Percentiles rank a stretch among this genome's conserved stretches.
Conservation (phyloP, 768 basidiomycete genomes). For the Suillus lakei region DNA sequence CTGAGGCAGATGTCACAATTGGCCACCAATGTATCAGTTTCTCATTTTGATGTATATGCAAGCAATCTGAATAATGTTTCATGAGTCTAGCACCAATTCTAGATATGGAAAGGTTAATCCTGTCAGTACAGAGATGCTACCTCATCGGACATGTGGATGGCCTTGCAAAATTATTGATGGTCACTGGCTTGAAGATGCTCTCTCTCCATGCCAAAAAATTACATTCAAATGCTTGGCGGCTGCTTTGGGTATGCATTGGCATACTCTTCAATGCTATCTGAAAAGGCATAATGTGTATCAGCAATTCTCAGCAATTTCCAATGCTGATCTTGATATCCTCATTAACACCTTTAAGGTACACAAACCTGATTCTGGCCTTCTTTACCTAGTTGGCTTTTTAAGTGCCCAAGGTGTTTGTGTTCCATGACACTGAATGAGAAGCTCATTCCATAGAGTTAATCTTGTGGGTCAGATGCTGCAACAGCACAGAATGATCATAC, state of each 20-base stretch:
- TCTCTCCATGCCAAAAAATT: constrained; percentile 15
- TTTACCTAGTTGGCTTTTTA: constrained; percentile 14
- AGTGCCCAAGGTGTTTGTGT: constrained; percentile 5
- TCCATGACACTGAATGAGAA: not conserved
- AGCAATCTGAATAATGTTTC: no score
- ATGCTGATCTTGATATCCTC: constrained; percentile 23
- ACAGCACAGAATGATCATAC: not conserved
- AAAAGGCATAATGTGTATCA: constrained; percentile 17
- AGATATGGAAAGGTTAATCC: constrained; percentile 4
- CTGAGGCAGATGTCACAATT: no score
- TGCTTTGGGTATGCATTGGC: constrained; percentile 20
- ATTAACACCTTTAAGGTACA: constrained; percentile 11
- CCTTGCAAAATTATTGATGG: constrained; percentile 18
- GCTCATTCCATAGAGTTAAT: constrained; percentile 14
- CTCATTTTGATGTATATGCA: no score
- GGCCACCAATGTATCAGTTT: no score
- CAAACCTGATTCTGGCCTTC: constrained; percentile 18
- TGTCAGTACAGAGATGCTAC: not conserved
- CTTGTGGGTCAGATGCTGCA: constrained; percentile 9
- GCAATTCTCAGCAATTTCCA: constrained; percentile 19
- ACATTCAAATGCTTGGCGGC: constrained; percentile 16
- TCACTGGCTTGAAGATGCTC: not conserved
- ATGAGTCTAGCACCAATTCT: not conserved
- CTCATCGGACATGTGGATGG: constrained; percentile 8
- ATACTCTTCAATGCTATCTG: constrained; percentile 23